Evolutionary conservation across 805 yeast genomes (phyloP), one percentile per base, ranked within the genome.

Genomic region (Sugiyamaella chiloensis): DNA sequence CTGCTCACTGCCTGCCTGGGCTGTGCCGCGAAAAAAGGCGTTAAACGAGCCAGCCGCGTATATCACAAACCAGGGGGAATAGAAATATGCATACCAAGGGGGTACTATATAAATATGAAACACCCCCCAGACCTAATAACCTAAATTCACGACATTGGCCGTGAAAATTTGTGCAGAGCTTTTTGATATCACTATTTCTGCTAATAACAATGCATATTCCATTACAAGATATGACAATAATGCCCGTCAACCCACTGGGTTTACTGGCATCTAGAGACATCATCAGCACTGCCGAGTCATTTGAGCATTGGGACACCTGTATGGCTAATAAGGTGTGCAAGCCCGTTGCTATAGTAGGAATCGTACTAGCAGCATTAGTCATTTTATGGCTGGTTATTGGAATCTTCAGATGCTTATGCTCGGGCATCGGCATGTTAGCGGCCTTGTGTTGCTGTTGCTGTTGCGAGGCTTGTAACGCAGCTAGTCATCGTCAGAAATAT

Each of bases 321-420:
- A 85, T 85, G 91, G 83, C 75, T 59, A 83, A 85, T 63, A 80
- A 68, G 39, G 72, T 81, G 40, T 87, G 95, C 65, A 87, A 86
- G 60, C 78, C 85, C 48, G 77, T 83, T 17, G 90, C 86, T 3
- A 85, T 86, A 37, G 86, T 85, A 11, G 83, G 85, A 2, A 82
- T 85, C 2, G 78, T 70, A 0, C 58, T 87, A 9, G 91, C 81
- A 0, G 70, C 62, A 0, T 55, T 86, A 2, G 50, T 84, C 0
- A 39, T 55, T 46, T 43, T 84, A 4, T 82, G 89, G 85, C 49
- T 84, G 3, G 16, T 83, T 1, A 69, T 76, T 11, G 74, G 79
- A 0, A 20, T 86, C 1, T 54, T 82, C 42, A 74, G 81, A 43
- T 81, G 86, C 56, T 52, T 75, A 27, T 75, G 78, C 58, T 78